These are phyloP conservation scores for Citrus glauca DNA, from an alignment of 345 rosid species.

Conservation along the genomic window DNA sequence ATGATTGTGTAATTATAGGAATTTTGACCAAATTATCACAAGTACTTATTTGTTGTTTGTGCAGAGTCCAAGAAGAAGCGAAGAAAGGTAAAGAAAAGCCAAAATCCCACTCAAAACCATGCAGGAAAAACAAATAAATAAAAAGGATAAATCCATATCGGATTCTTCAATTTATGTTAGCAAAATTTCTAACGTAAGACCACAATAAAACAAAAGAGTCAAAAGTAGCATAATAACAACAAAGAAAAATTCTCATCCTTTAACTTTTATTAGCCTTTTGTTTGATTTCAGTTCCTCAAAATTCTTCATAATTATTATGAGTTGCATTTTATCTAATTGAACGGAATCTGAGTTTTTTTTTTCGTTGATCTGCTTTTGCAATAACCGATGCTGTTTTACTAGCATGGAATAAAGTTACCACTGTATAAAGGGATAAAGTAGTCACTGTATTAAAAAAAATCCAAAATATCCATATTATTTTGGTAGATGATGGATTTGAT, in stretches of 20 bases:
- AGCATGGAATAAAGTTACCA: conserved; percentile 40
- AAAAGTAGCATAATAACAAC: not conserved
- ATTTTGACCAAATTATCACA: conserved; percentile 9
- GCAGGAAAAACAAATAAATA: conserved; percentile 19
- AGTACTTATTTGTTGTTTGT: conserved; percentile 25
- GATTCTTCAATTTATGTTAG: conserved; percentile 21
- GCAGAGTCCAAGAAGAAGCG: not conserved
- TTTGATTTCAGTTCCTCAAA: conserved; percentile 7
- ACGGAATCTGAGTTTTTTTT: conserved; percentile 27
- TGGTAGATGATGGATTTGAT: too few relatives aligned
- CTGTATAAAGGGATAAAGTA: too few relatives aligned
- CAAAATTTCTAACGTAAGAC: conserved; percentile 20
- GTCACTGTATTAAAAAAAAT: too few relatives aligned
- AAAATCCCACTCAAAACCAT: conserved; percentile 56
- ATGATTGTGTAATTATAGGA: conserved; percentile 29
- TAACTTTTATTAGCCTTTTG: conserved; percentile 3
- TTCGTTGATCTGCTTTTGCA: conserved; percentile 41
- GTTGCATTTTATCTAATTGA: conserved; percentile 5
- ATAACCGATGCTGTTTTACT: conserved; percentile 30
- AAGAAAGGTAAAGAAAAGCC: conserved; percentile 27
- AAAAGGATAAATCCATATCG: not conserved
- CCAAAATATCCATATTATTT: too few relatives aligned
- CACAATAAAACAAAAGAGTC: conserved; percentile 15
- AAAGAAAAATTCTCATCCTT: not conserved
- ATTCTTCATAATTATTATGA: not conserved